These are phyloP conservation scores for Tuber borchii DNA, from an alignment of 495 filamentous ascomycete species.

Conservation along the genomic window DNA sequence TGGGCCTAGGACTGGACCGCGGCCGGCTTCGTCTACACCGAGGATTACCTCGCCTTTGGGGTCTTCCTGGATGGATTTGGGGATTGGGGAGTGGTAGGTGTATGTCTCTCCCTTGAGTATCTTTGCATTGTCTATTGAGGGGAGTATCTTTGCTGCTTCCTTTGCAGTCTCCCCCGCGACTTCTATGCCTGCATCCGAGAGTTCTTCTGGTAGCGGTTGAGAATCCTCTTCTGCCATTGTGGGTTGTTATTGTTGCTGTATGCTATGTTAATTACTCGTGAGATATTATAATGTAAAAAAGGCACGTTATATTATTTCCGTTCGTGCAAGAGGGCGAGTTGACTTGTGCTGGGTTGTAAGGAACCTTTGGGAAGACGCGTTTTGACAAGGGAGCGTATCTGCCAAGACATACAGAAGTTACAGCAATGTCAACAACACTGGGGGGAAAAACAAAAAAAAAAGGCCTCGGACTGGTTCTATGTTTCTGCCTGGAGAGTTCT, in stretches of 20 bases:
- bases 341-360: background rate
- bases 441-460: too few relatives aligned
- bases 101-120: slow-evolving; percentile 72
- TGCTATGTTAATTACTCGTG: background rate
- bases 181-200: slow-evolving; percentile 38
- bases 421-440: background rate
- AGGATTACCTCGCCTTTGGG: slow-evolving; percentile 55
- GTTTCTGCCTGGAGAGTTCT: background rate
- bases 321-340: background rate
- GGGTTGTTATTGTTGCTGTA: background rate
- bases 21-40: slow-evolving; percentile 91
- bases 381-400: background rate
- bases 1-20: slow-evolving; percentile 88
- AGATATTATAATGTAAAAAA: background rate
- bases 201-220: slow-evolving; percentile 50
- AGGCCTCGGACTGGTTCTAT: background rate
- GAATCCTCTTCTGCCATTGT: slow-evolving; percentile 50
- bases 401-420: background rate
- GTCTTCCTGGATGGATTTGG: slow-evolving; percentile 49
- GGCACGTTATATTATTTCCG: background rate
- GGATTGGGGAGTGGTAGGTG: slow-evolving; percentile 73
- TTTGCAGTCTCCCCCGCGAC: background rate
- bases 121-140: slow-evolving; percentile 59
- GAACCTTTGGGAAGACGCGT: background rate
- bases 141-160: slow-evolving; percentile 38